phyloP scores from a whole-genome alignment of 371 early-diverging fungal species.

The Apophysomyces elegans region DNA sequence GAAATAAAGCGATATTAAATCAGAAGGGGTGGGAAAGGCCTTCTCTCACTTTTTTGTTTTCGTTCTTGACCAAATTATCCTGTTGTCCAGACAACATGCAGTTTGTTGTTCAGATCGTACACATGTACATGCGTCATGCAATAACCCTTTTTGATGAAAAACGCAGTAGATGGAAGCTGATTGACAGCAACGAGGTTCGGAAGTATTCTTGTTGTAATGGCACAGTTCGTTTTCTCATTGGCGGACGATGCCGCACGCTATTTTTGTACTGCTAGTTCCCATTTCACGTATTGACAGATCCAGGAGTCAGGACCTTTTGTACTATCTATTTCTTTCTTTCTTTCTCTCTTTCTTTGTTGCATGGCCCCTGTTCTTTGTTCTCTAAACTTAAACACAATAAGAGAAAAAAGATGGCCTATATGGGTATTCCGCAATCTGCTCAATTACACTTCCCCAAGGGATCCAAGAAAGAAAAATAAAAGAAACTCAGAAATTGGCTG shows the following conservation, averaged over 20 bases:
- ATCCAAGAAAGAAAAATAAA: neutral
- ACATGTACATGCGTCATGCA: slow-evolving; percentile 11
- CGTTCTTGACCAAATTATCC: neutral
- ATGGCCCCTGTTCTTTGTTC: slow-evolving; percentile 5
- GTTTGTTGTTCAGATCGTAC: slow-evolving; percentile 1
- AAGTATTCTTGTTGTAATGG: neutral
- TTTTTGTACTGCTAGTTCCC: neutral
- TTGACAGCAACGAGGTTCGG: slow-evolving; percentile 7
- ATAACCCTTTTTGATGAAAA: neutral
- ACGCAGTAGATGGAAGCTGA: neutral
- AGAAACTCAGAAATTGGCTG: neutral
- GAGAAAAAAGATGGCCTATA: neutral
- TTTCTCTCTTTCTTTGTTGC: too few relatives aligned
- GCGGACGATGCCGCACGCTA: neutral
- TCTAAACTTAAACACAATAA: neutral
- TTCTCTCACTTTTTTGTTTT: neutral
- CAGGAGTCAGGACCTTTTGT: neutral
- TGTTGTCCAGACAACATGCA: neutral
- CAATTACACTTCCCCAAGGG: neutral
- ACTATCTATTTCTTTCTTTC: neutral
- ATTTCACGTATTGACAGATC: slow-evolving; percentile 2
- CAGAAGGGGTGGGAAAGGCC: slow-evolving; percentile 1
- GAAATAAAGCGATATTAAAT: slow-evolving; percentile 6
- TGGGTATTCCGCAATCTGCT: neutral
- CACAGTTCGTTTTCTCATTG: neutral